Base-by-base conservation (phyloP, 176 grass and related monocot species). In the Typha latifolia region DNA sequence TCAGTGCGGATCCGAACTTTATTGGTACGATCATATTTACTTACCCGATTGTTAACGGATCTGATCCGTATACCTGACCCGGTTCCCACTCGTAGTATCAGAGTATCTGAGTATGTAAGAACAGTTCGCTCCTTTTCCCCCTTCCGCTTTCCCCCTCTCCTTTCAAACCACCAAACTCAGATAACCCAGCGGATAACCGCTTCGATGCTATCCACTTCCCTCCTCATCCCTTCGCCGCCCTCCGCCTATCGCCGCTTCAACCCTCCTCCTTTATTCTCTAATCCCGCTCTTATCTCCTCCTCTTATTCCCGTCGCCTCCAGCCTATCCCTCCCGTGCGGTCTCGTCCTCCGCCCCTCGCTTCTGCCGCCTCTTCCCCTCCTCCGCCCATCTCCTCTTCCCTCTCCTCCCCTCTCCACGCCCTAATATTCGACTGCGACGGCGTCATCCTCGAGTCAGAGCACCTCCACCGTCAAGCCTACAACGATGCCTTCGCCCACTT, bases 371-470 rank as follows among this genome's bases (percentile, higher is more conserved):
- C 18, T 37, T 51, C 72, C 24, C n/a, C 62, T 34, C 71, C 14
- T n/a, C n/a, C 20, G 21, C 78, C 75, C 23, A 32, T 80, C 13
- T 48, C 66, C 67, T 16, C 85, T 8, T n/a, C 78, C 19, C 48
- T 68, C 49, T 18, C 81, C 16, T 37, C 62, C 49, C 51, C 80
- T 14, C 82, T 97, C 23, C 75, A 97, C 18, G 85, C 88, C 12
- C 84, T 97, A 22, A 90, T 97, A 77, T 97, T 97, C 56, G 93
- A 97, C 53, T 97, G 93, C 74, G 93, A 97, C 47, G 88, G 88
- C 68, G 93, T 97, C 47, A 92, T 92, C 66, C 83, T 97, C 50
- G 88, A 97, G 61, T 97, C 93, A 21, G 93, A 97, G 85, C 56
- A 97, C 83, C 93, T 97, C 76, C 93, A 97, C 69, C 85, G 78